Base-by-base conservation (phyloP, 192 early-diverging fungal genomes). In the Coemansia reversa region DNA sequence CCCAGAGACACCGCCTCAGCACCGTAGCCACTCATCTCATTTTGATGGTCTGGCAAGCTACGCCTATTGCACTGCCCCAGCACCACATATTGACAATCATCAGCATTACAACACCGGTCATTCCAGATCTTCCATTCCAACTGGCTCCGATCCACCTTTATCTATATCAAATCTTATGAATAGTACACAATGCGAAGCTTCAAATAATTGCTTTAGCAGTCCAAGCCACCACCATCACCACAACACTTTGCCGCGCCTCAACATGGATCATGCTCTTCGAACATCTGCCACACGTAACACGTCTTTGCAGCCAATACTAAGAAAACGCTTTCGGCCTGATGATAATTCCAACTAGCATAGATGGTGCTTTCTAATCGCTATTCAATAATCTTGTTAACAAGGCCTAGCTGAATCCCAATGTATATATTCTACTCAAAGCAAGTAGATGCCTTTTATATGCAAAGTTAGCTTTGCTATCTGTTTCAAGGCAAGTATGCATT, bases 171-270 rank as follows among this genome's bases (percentile, higher is more conserved):
- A 30, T 18, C 16, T 61, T 22, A 27, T 51, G 22, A 18, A 61
- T 33, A 57, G 55, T 30, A 16, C 39, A 12, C 39, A 45, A 16
- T 45, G 39, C 39, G 39, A 45, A 14, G 39, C 39, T 16, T 45
- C 39, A 1, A 45, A 16, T 45, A 45, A 45, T 16, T 14, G 39
- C 39, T 45, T 45, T 45, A 5, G 39, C 39, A 16, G 39, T 14
- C 7, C 14, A 16, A 45, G 3, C 49, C 39, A 50, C 11, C 3
- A 16, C 0, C 32, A 47, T 1, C 18, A 25, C 30, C 55, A 35
- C 8, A 55, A 55, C 19, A 61, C n/a, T 5, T 18, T 68, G 27
- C 66, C 66, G 35, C 66, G 59, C 20, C 35, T 68, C 18, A 51
- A 61, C 9, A 11, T 68, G 58, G 35, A 53, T 7, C 49, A 20